phyloP scores from a whole-genome alignment of 495 filamentous ascomycete species.

The Tuber brumale region DNA sequence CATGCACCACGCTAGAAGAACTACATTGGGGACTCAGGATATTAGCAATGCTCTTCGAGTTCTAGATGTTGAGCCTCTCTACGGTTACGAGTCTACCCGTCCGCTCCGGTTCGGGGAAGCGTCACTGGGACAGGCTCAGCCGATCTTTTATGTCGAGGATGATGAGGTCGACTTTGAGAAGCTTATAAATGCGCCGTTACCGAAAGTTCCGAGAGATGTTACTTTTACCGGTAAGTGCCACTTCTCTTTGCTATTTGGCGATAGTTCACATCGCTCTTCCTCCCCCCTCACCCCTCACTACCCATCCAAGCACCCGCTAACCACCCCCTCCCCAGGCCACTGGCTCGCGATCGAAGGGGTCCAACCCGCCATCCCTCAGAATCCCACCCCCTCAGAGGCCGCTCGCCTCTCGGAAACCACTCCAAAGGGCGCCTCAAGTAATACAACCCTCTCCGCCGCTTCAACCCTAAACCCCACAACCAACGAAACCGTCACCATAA shows the following conservation, averaged over 20 bases:
- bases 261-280: not conserved
- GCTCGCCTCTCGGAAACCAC: constrained; percentile 70
- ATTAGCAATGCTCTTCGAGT: constrained; percentile 73
- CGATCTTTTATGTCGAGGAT: constrained; percentile 94
- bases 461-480: constrained; percentile 18
- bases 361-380: constrained; percentile 90
- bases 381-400: constrained; percentile 74
- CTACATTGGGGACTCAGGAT: constrained; percentile 75
- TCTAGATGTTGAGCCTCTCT: constrained; percentile 88
- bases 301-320: not conserved
- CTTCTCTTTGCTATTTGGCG: not conserved
- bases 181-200: constrained; percentile 88
- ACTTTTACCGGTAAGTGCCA: constrained; percentile 68
- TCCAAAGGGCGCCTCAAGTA: constrained; percentile 80
- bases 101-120: constrained; percentile 89
- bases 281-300: not conserved
- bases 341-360: constrained; percentile 96
- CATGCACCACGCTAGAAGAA: constrained; percentile 84
- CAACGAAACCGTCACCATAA: constrained; percentile 71
- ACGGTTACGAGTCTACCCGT: constrained; percentile 85
- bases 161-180: constrained; percentile 99
- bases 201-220: constrained; percentile 89
- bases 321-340: constrained; percentile 55
- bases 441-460: constrained; percentile 72
- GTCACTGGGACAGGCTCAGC: constrained; percentile 86